A percentile compares a stretch with the other conserved stretches of the same genome.
Evolutionary conservation across 768 basidiomycete genomes (phyloP).

Genomic region (Russula lepida): DNA sequence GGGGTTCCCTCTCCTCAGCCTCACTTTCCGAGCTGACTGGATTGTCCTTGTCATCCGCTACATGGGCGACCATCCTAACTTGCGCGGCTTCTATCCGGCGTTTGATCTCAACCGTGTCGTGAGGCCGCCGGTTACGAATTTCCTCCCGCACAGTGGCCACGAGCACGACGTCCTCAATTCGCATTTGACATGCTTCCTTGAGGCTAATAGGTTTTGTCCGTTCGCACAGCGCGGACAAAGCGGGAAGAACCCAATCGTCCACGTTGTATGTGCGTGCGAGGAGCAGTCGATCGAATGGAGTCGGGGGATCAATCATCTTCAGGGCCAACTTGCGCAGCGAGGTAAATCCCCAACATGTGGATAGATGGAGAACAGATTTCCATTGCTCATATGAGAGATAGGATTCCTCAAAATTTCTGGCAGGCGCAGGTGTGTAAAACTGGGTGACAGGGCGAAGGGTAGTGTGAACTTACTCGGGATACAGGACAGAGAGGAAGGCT

Average conservation of each 20-base stretch:
- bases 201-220: too few species aligned
- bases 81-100: neutral
- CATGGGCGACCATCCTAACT: neutral
- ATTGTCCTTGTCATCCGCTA: neutral
- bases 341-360: slow-evolving; percentile 21
- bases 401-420: too few species aligned
- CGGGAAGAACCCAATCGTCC: slow-evolving; percentile 7
- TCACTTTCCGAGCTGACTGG: neutral
- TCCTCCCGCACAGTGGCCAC: neutral
- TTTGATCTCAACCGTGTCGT: neutral
- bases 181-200: neutral
- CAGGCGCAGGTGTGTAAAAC: neutral
- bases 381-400: too few species aligned
- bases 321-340: slow-evolving; percentile 21
- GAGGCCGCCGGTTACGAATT: too few species aligned
- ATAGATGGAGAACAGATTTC: too few species aligned
- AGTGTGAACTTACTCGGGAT: neutral
- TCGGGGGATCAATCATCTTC: neutral
- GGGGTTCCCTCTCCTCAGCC: neutral
- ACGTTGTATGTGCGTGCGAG: neutral
- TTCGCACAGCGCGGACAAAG: neutral
- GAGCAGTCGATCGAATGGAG: neutral
- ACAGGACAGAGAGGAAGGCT: slow-evolving; percentile 3
- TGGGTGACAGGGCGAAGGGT: too few species aligned
- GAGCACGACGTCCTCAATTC: neutral